Base-by-base conservation (phyloP, 2,329 filamentous ascomycete species). In the Arthrobotrys megalospora region DNA sequence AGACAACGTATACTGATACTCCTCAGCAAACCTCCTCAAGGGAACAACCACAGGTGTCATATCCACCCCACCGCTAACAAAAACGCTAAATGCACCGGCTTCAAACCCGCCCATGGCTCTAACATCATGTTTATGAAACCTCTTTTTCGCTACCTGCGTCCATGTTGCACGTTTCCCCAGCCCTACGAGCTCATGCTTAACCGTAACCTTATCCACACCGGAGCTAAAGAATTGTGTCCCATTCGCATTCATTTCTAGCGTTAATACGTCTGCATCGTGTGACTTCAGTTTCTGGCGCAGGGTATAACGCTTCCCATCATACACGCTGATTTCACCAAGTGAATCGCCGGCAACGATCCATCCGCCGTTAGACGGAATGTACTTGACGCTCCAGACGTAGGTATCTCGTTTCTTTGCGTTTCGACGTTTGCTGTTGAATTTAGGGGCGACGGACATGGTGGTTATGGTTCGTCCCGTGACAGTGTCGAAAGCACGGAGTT, bases 21-120 rank as follows among this genome's bases (percentile, higher is more conserved):
- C 94, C 82, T 90, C 89, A 79, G 89, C 92, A 82, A 89, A 93
- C 84, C 91, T 90, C 82, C 88, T 90, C 34, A 99, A 87, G 4
- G 96, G 96, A 14, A 95, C 86, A 47, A 97, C 89, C 50, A 96
- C 89, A 0, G 94, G 93, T 62, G 90, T 90, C 2, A 94, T 92
- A 84, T 98, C 96, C 87, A 85, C 86, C 93, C 94, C 96, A 89
- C 96, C 96, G 80, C 95, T 96, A 14, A 97, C 92, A 10, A 97
- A 87, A 69, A 98, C 90, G 82, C 93, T 98, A 82, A 97, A 89
- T 62, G 90, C 90, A 63, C 89, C 90, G 65, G 91, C 91, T 84
- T 99, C 96, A 80, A 95, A 98, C 0, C 93, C 91, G 38, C 94
- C 92, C 90, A 98, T 93, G 0, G 93, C 90, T 86, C 98, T 98